These are phyloP conservation scores for Dendrobium nobile DNA, from an alignment of 106 monocot species.

Conservation along the genomic window DNA sequence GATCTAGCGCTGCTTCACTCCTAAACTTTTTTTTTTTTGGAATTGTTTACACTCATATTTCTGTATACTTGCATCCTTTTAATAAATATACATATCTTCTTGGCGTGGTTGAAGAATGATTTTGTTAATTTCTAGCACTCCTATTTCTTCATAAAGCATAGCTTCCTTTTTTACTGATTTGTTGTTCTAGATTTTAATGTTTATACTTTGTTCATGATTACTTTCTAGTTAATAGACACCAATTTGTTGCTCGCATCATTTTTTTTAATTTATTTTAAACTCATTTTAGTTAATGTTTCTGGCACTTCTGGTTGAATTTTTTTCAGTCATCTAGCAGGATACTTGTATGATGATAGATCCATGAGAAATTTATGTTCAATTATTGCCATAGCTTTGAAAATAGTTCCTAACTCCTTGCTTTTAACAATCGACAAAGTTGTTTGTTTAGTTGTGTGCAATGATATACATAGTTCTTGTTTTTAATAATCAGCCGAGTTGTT, in stretches of 20 bases:
- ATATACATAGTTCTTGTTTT: no score
- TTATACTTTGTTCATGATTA: neutral
- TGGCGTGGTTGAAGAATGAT: neutral
- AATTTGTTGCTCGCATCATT: neutral
- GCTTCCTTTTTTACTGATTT: neutral
- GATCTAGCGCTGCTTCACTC: neutral
- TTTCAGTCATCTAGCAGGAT: neutral
- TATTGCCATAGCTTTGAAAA: no score
- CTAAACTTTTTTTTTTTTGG: neutral
- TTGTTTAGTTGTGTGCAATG: no score
- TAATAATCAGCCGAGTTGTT: no score
- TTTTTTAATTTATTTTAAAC: neutral
- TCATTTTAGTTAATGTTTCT: neutral
- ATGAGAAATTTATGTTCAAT: neutral
- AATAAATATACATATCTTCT: neutral
- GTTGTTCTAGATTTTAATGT: no score
- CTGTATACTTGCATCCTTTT: neutral
- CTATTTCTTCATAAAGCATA: neutral
- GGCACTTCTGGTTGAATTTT: neutral
- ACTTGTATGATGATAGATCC: neutral
- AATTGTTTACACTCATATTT: neutral
- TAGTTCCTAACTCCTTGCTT: no score
- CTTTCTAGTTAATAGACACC: neutral
- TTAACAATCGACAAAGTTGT: no score
- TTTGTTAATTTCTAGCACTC: neutral